Evolutionary conservation across 1,284 basidiomycete species (phyloP).

Genomic region (Ganoderma sinense): DNA sequence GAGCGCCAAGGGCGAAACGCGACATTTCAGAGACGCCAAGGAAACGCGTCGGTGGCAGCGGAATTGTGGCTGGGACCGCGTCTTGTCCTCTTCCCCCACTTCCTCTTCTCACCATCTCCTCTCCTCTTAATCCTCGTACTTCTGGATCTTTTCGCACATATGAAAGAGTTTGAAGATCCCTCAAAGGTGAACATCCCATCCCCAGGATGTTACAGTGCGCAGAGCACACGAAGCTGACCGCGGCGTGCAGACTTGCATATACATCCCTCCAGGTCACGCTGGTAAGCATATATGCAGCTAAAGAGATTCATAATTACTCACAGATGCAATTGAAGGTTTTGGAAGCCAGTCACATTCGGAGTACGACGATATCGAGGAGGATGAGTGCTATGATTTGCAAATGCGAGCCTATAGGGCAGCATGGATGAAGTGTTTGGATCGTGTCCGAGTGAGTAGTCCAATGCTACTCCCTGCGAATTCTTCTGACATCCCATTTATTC

Average conservation of each 20-base stretch:
- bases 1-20: neutral
- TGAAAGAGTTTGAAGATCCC: slow-evolving; percentile 31
- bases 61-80: slow-evolving; percentile 14
- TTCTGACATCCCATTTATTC: neutral
- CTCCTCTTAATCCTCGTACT: neutral
- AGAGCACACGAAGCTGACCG: neutral
- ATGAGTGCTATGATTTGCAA: slow-evolving; percentile 40
- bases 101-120: neutral
- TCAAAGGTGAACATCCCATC: slow-evolving; percentile 20
- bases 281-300: slow-evolving; percentile 3
- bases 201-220: neutral
- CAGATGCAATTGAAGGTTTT: neutral
- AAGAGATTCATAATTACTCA: neutral
- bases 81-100: neutral
- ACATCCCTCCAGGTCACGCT: slow-evolving; percentile 34
- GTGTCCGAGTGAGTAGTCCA: slow-evolving; percentile 40
- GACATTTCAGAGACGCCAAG: neutral
- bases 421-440: slow-evolving; percentile 42
- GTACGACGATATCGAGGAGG: slow-evolving; percentile 23
- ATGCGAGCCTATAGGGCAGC: slow-evolving; percentile 39
- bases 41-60: slow-evolving; percentile 21
- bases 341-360: slow-evolving; percentile 2
- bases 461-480: neutral
- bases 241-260: slow-evolving; percentile 34
- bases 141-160: neutral